These are phyloP conservation scores for Dactylellina drechsleri DNA, from an alignment of 2,329 filamentous ascomycete genomes.

Conservation along the genomic window DNA sequence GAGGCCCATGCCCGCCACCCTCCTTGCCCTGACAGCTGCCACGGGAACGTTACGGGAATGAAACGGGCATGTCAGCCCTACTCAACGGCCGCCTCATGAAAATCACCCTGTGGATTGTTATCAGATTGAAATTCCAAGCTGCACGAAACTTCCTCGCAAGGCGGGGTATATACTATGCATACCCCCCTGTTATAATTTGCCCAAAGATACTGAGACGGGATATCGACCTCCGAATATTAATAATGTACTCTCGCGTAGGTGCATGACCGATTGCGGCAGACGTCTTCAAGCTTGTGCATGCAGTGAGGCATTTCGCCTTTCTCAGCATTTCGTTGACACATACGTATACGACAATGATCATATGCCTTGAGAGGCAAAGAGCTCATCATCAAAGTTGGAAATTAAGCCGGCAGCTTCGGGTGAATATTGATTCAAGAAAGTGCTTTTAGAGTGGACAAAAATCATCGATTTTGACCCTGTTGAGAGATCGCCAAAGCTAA, in stretches of 20 bases:
- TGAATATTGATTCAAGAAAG: no score
- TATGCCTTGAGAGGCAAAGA: no score
- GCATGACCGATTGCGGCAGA: constrained; percentile 38
- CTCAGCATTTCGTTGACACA: no score
- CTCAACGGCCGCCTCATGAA: constrained; percentile 14
- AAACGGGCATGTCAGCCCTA: constrained; percentile 14
- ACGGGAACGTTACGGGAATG: constrained; percentile 23
- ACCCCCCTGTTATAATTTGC: constrained; percentile 16
- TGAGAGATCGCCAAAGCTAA: no score
- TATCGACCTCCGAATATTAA: constrained; percentile 8
- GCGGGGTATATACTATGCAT: constrained; percentile 17
- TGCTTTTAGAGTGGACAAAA: no score
- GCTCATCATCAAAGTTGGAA: no score
- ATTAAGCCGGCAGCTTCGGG: no score
- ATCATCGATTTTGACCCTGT: no score
- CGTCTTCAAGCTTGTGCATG: no score
- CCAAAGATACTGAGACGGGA: neutral
- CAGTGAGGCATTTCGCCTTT: no score
- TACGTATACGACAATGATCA: no score
- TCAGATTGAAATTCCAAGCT: neutral
- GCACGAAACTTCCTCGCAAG: constrained; percentile 8
- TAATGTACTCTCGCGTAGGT: constrained; percentile 43
- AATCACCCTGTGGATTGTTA: no score
- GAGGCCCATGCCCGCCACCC: constrained; percentile 14
- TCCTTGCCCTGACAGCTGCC: constrained; percentile 16